Conservation (phyloP, 2,329 filamentous ascomycete genomes). For the Colletotrichum nymphaeae region DNA sequence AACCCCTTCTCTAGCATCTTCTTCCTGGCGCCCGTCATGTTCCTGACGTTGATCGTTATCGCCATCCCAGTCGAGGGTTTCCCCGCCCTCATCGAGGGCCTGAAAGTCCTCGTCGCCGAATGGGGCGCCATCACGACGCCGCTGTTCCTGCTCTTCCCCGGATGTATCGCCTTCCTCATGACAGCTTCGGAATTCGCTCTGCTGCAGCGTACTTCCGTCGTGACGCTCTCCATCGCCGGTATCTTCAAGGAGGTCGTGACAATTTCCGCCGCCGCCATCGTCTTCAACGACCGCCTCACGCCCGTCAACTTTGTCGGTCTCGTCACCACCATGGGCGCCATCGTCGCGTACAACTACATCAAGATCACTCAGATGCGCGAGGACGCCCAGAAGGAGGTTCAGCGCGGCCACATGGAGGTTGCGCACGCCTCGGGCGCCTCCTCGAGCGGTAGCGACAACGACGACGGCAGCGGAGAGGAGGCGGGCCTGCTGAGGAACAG, state of each 20-base stretch:
- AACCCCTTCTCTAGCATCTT: slow-evolving; percentile 98
- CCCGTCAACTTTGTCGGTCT: slow-evolving; percentile 88
- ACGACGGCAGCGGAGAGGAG: slow-evolving; percentile 55
- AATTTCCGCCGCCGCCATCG: slow-evolving; percentile 85
- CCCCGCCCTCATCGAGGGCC: slow-evolving; percentile 71
- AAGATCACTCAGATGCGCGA: slow-evolving; percentile 91
- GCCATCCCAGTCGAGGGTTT: slow-evolving; percentile 90
- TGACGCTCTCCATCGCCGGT: slow-evolving; percentile 94
- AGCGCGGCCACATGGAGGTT: slow-evolving; percentile 51
- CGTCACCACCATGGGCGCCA: slow-evolving; percentile 88
- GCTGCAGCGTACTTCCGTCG: slow-evolving; percentile 92
- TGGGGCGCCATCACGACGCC: slow-evolving; percentile 77
- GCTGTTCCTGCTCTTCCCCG: slow-evolving; percentile 87
- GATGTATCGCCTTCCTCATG: slow-evolving; percentile 94
- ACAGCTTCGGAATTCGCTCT: slow-evolving; percentile 96
- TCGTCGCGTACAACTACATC: slow-evolving; percentile 92
- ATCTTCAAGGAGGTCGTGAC: slow-evolving; percentile 99
- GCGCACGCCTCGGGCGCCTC: slow-evolving; percentile 45
- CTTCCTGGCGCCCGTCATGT: slow-evolving; percentile 98
- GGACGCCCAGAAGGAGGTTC: slow-evolving; percentile 71
- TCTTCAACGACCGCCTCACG: slow-evolving; percentile 91
- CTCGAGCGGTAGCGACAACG: slow-evolving; percentile 54
- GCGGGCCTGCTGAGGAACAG: slow-evolving; percentile 57
- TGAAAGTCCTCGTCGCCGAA: slow-evolving; percentile 70
- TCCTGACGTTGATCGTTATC: slow-evolving; percentile 81